Evolutionary conservation across 2,329 filamentous ascomycete genomes (phyloP).

Genomic region (Elsinoe batatas): DNA sequence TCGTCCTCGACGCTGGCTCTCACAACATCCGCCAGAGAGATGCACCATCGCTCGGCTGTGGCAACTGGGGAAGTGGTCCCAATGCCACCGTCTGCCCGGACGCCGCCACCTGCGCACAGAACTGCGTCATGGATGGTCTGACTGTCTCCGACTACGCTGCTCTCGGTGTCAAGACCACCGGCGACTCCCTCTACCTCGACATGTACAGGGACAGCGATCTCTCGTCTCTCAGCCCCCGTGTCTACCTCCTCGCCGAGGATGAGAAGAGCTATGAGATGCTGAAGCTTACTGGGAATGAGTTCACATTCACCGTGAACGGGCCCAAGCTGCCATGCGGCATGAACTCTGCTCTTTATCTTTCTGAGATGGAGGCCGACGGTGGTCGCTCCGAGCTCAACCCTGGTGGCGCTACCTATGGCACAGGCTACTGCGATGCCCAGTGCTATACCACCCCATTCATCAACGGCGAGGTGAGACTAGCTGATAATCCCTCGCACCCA

Average conservation of each 20-base stretch:
- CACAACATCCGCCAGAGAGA: conserved; percentile 38
- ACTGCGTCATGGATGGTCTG: conserved; percentile 35
- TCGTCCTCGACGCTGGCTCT: conserved; percentile 41
- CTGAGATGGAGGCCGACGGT: conserved; percentile 53
- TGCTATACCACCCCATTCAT: conserved; percentile 27
- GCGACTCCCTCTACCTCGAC: conserved; percentile 48
- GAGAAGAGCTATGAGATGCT: conserved; percentile 56
- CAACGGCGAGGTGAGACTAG: conserved; percentile 15
- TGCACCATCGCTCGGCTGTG: conserved; percentile 39
- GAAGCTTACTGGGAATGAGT: conserved; percentile 55
- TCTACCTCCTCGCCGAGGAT: conserved; percentile 36
- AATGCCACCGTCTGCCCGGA: conserved; percentile 32
- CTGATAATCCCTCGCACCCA: not conserved
- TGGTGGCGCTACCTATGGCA: conserved; percentile 48
- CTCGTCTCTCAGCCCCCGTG: conserved; percentile 35
- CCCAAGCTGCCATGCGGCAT: conserved; percentile 59
- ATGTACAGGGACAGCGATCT: conserved; percentile 31
- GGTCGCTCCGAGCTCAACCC: conserved; percentile 38
- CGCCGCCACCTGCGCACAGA: conserved; percentile 28
- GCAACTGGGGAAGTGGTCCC: conserved; percentile 35
- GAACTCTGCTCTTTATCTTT: conserved; percentile 61
- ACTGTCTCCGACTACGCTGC: conserved; percentile 36
- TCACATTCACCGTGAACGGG: conserved; percentile 63
- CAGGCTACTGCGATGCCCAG: conserved; percentile 47
- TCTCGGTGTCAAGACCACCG: conserved; percentile 42